A percentile compares a stretch with the other conserved stretches of the same genome.
These are phyloP conservation scores for Centaurea solstitialis DNA, from an alignment of 129 eudicot genomes.

Conservation along the genomic window DNA sequence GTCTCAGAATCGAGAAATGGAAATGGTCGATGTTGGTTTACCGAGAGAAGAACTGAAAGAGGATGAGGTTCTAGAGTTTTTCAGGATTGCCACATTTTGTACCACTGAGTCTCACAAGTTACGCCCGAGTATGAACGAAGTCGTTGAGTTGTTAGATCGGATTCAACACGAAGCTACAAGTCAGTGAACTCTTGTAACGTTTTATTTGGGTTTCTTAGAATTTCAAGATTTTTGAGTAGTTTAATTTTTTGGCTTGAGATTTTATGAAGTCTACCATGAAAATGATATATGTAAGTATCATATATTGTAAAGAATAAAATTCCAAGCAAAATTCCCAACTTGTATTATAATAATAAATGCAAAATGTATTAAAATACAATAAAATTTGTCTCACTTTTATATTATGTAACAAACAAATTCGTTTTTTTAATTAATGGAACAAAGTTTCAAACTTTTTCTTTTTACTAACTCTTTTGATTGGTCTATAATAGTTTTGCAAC, in stretches of 20 bases:
- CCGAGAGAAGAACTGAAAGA: conserved; percentile 45
- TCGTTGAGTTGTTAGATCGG: conserved; percentile 43
- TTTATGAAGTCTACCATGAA: not conserved
- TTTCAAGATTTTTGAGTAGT: not conserved
- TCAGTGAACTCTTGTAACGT: not conserved
- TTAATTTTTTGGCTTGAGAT: not conserved
- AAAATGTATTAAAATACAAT: not conserved
- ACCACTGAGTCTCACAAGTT: conserved; percentile 37
- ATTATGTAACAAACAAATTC: not conserved
- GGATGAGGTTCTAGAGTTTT: conserved; percentile 47
- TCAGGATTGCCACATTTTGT: conserved; percentile 58
- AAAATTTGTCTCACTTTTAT: not conserved
- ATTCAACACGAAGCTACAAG: conserved; percentile 26
- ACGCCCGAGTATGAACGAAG: conserved; percentile 70
- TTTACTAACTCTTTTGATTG: too few species aligned
- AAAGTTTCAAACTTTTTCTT: not conserved
- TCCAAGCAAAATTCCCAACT: not conserved
- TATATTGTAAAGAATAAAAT: not conserved
- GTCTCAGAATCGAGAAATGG: conserved; percentile 41
- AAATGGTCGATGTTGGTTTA: conserved; percentile 58
- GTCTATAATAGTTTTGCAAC: not conserved
- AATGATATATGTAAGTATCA: not conserved
- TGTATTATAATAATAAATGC: not conserved
- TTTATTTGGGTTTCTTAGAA: not conserved
- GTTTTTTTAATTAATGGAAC: too few species aligned